Evolutionary conservation across 805 yeast species (phyloP), one percentile per base, ranked within the genome.

Genomic region (Hermanozyma aechmeae): DNA sequence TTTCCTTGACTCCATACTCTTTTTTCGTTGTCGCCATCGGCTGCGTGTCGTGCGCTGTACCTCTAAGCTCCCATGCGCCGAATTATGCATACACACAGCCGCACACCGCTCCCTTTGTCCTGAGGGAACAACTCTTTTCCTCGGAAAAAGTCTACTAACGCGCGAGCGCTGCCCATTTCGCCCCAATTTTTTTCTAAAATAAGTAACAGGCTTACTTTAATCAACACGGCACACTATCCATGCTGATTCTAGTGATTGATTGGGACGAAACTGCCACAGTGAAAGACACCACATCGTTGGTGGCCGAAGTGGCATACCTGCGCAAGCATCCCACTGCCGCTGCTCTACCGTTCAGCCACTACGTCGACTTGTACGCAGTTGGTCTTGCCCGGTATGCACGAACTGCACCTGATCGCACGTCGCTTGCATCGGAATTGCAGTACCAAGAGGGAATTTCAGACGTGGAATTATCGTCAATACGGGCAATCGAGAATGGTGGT

Each of bases 251-350:
- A 8, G 58, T 75, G 2, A 49, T 68, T 3, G 85, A 77, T 39
- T 77, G 80, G 76, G 85, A 77, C 45, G 83, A 76, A 24, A 77
- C 84, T 0, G 60, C 73, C 16, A 74, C 84, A 0, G 38, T 42
- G 5, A 43, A 50, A 17, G 84, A 77, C 46, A 75, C 85, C 1
- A 65, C 76, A 16, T 47, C 46, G 15, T 42, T 70, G 4, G 55
- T 74, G n/a, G 72, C 75, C 10, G 51, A 61, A 20, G 61, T 72
- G 3, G 70, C 75, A 0, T 68, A 69, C 29, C 20, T 18, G 3
- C 29, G 43, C 11, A 58, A 62, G 24, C 65, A 65, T n/a, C n/a
- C n/a, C n/a, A n/a, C n/a, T 3, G 46, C 46, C n/a, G 51, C 55
- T 25, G 43, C 42, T 3, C 61, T 66, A 6, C 43, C 51, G 0